Evolutionary conservation across 495 filamentous ascomycete species (phyloP), one percentile per base, ranked within the genome.

Genomic region (Penicillium odoratum): DNA sequence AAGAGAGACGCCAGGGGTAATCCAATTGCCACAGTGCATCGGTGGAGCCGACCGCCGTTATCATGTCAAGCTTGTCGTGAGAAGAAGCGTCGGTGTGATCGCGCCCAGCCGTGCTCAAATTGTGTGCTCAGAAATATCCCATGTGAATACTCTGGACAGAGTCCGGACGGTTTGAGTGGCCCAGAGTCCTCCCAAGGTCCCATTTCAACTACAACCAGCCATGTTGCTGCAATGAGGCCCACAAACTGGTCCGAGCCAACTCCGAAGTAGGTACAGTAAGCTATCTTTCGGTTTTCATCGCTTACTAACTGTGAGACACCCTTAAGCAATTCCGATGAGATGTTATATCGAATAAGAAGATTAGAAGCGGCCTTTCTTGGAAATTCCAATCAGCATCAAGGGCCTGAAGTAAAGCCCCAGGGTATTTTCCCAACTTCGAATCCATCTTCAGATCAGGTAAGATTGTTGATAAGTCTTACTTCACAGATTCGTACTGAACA

Each of bases 21-120:
- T 36, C 51, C 61, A 3, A 49, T 63, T 7, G 30, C 48, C 16
- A 56, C 55, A 51, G 51, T 57, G 13, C 56, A 63, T 25, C 50
- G 54, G 33, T 68, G 63, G 67, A 53, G 42, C 18, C 50, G 61
- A 43, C 57, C 65, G 10, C 52, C 62, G 1, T 33, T 64, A 38
- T 67, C 68, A 5, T 73, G 68, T 30, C 36, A 31, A 11, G 51
- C 56, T 6, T 71, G 70, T 55, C 64, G 68, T 10, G 56, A 62
- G 18, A 66, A 68, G 52, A 69, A 71, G 38, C 51, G 60, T 8
- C 64, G 68, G 7, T 73, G 70, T 48, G 66, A 71, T 48, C 63
- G 66, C 11, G 36, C 28, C 10, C 63, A 66, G 49, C 70, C 70
- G 26, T 73, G 70, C 45, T 67, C 64, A 13, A 73, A 67, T 31